These are phyloP conservation scores for Wickerhamomyces ciferrii DNA, from an alignment of 805 yeast species.

Conservation along the genomic window DNA sequence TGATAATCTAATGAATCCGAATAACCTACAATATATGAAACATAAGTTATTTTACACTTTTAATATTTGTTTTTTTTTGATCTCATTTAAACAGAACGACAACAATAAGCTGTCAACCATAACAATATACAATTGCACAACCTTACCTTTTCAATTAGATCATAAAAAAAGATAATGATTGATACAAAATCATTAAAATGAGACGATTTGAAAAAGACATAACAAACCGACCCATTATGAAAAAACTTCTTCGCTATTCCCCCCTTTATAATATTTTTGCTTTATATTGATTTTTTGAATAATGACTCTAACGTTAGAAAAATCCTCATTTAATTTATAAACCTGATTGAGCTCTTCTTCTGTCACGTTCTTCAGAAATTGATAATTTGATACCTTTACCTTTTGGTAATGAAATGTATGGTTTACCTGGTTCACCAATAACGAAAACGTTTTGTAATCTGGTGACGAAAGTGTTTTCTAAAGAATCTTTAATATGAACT, in stretches of 20 bases:
- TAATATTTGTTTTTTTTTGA: conserved; percentile 4
- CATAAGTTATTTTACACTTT: conserved; percentile 5
- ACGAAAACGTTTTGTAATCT: conserved; percentile 90
- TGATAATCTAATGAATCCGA: too few relatives aligned
- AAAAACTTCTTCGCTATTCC: neutral
- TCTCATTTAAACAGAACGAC: neutral
- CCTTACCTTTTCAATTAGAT: neutral
- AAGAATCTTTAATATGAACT: conserved; percentile 92
- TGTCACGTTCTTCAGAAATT: conserved; percentile 97
- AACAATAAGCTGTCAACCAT: conserved; percentile 3
- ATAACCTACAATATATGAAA: neutral
- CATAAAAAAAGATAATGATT: conserved; percentile 9
- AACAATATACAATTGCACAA: conserved; percentile 17
- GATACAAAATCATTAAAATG: conserved; percentile 1
- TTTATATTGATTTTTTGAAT: neutral
- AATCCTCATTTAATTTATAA: conserved; percentile 8
- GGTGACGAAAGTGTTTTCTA: conserved; percentile 94
- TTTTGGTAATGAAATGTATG: conserved; percentile 93
- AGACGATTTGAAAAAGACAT: neutral
- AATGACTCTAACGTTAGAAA: neutral
- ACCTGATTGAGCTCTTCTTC: conserved; percentile 76
- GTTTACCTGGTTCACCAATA: conserved; percentile 94
- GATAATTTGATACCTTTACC: conserved; percentile 98
- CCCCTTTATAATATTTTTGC: neutral
- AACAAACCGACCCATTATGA: neutral